phyloP scores from a whole-genome alignment of 257 asterid species.

The Solanum ahanhuiri region DNA sequence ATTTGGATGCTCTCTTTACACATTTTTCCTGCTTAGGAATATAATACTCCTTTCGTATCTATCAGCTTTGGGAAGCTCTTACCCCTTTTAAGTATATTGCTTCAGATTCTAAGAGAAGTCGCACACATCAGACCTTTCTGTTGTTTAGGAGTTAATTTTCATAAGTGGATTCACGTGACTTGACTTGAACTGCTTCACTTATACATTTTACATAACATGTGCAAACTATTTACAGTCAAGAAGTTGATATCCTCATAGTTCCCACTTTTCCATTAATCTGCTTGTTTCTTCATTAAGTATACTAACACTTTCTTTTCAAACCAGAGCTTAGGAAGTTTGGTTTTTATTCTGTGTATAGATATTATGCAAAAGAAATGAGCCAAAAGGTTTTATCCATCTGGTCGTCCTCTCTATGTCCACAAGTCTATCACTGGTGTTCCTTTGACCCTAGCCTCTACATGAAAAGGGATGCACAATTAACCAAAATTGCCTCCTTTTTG shows the following conservation, averaged over 20 bases:
- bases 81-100: background rate
- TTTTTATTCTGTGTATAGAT: background rate
- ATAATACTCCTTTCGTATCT: background rate
- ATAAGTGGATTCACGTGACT: background rate
- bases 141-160: background rate
- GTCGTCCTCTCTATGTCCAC: background rate
- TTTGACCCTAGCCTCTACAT: background rate
- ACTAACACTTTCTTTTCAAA: background rate
- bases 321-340: background rate
- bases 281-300: background rate
- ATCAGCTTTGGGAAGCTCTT: background rate
- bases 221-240: background rate
- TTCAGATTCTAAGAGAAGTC: background rate
- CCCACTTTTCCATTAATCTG: background rate
- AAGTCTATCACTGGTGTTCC: background rate
- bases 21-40: background rate
- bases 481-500: background rate
- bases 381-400: background rate
- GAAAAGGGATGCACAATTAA: background rate
- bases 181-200: background rate
- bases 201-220: background rate
- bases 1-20: background rate
- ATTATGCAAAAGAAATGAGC: background rate
- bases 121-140: background rate
- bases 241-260: background rate